Evolutionary conservation across 257 asterid genomes (phyloP).

Genomic region (Sherardia arvensis): DNA sequence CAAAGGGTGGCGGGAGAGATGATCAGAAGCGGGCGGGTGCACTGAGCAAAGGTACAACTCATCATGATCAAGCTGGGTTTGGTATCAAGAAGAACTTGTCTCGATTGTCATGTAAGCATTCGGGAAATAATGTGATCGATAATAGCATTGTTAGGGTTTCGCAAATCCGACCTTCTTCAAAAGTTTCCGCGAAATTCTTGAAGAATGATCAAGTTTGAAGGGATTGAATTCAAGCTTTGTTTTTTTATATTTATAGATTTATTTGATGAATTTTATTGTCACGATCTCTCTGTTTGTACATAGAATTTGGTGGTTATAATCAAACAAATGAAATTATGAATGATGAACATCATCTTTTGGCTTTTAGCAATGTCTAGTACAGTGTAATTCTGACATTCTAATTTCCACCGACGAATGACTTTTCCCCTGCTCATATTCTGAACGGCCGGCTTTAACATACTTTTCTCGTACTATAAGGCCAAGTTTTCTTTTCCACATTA

Average conservation of each 20-base stretch:
- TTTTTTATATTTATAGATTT: background rate
- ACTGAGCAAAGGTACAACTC: background rate
- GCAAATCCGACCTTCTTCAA: slow-evolving; percentile 32
- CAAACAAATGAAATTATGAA: background rate
- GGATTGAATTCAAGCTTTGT: background rate
- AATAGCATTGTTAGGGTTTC: slow-evolving; percentile 33
- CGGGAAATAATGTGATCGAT: slow-evolving; percentile 27
- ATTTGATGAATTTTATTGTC: background rate
- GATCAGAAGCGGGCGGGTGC: slow-evolving; percentile 16
- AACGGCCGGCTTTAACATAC: too few species aligned
- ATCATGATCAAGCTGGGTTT: slow-evolving; percentile 15
- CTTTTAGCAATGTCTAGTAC: too few species aligned
- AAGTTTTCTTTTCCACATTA: too few species aligned
- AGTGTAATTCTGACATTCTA: too few species aligned
- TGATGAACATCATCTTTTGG: background rate
- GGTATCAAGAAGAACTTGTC: slow-evolving; percentile 40
- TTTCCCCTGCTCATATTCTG: too few species aligned
- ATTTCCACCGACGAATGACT: too few species aligned
- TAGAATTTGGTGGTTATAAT: background rate
- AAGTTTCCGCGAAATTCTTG: slow-evolving; percentile 20
- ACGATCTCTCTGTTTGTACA: background rate
- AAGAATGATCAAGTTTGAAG: background rate
- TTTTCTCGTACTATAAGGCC: too few species aligned
- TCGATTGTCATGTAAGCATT: slow-evolving; percentile 45
- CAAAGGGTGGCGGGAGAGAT: slow-evolving; percentile 35